These are phyloP conservation scores for Hippophae tibetana DNA, from an alignment of 306 rosid genomes.

Conservation along the genomic window DNA sequence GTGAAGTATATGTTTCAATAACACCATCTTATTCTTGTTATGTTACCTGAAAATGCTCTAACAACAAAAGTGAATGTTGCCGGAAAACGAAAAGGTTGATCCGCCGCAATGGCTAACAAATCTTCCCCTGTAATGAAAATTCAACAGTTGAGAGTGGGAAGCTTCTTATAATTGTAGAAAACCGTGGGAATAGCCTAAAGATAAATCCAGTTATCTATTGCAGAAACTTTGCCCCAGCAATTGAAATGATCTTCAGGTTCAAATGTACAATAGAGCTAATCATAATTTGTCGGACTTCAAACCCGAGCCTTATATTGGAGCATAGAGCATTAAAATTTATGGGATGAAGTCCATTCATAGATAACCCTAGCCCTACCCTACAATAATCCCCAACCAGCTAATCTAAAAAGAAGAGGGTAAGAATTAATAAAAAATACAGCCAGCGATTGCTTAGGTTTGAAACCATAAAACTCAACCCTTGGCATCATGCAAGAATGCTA, in stretches of 20 bases:
- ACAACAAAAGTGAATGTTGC: slow-evolving; percentile 99
- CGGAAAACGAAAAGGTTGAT: slow-evolving; percentile 97
- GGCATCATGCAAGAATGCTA: too few species aligned
- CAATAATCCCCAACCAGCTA: too few species aligned
- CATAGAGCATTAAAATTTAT: background rate
- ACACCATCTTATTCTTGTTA: slow-evolving; percentile 12
- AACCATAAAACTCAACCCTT: too few species aligned
- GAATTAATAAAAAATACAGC: too few species aligned
- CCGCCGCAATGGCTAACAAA: slow-evolving; percentile 86
- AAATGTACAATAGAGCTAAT: background rate
- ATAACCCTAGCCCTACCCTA: too few species aligned
- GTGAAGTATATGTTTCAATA: slow-evolving; percentile 10
- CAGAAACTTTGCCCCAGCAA: slow-evolving; percentile 5
- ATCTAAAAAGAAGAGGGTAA: too few species aligned
- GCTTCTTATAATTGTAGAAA: slow-evolving; percentile 4
- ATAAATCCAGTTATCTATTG: slow-evolving; percentile 15
- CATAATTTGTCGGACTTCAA: background rate
- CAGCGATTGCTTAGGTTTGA: too few species aligned
- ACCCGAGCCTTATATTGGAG: background rate
- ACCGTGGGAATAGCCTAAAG: slow-evolving; percentile 10
- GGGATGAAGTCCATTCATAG: too few species aligned
- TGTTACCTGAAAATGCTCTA: slow-evolving; percentile 93
- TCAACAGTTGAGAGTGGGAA: slow-evolving; percentile 22
- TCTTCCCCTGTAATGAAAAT: slow-evolving; percentile 75
- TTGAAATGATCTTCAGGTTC: slow-evolving; percentile 4